These are phyloP conservation scores for Selenicereus undatus DNA, from an alignment of 148 eudicot species.

Conservation along the genomic window DNA sequence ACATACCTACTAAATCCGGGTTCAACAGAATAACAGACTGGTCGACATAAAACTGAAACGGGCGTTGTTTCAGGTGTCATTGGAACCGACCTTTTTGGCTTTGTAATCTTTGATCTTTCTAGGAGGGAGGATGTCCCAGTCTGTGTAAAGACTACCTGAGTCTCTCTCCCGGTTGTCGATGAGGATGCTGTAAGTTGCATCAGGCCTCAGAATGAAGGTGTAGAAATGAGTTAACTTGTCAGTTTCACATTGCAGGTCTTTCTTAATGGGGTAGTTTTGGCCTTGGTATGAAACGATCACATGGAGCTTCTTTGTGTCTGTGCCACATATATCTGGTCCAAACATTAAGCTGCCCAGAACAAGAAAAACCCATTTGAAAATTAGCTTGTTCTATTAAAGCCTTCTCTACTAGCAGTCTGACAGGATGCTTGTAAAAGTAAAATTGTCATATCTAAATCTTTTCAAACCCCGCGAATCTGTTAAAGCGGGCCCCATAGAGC, in stretches of 20 bases:
- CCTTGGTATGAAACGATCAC: slow-evolving; percentile 77
- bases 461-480: no score
- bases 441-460: no score
- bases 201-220: slow-evolving; percentile 86
- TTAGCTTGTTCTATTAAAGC: neutral
- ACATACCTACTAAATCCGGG: neutral
- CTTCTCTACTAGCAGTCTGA: no score
- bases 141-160: slow-evolving; percentile 90
- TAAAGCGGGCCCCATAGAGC: no score
- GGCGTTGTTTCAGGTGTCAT: neutral
- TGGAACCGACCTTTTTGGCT: slow-evolving; percentile 69
- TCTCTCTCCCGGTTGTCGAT: slow-evolving; percentile 85
- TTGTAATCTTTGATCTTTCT: slow-evolving; percentile 65
- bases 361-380: neutral
- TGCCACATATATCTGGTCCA: slow-evolving; percentile 91
- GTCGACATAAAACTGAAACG: slow-evolving; percentile 1
- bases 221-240: slow-evolving; percentile 94
- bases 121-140: slow-evolving; percentile 98
- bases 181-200: slow-evolving; percentile 79
- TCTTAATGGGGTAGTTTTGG: slow-evolving; percentile 73
- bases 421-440: no score
- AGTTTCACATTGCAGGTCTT: slow-evolving; percentile 72
- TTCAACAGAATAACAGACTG: neutral
- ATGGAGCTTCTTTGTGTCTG: slow-evolving; percentile 76
- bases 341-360: slow-evolving; percentile 60